Evolutionary conservation across 495 filamentous ascomycete genomes (phyloP).

Genomic region (Tuber calosporum): DNA sequence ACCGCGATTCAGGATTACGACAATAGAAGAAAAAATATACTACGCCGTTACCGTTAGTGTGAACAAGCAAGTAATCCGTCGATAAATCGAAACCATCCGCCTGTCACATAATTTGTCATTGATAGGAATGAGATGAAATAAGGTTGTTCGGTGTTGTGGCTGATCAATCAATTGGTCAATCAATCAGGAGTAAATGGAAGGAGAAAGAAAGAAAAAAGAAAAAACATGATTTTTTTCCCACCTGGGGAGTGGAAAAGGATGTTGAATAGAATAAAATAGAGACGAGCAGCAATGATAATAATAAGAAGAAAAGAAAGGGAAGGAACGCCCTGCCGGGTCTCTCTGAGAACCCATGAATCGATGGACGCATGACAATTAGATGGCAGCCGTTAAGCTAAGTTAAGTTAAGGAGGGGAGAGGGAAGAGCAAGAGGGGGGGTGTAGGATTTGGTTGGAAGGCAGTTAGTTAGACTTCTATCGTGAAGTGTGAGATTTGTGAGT

Average conservation of each 20-base stretch:
- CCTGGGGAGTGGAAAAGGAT: constrained; percentile 3
- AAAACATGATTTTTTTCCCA: background rate
- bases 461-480: constrained; percentile 54
- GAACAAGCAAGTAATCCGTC: background rate
- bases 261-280: background rate
- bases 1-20: constrained; percentile 3
- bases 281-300: background rate
- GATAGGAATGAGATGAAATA: background rate
- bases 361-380: background rate
- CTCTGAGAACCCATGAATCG: background rate
- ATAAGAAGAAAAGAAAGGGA: background rate
- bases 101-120: background rate
- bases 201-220: background rate
- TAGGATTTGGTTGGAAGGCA: background rate
- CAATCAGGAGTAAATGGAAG: background rate
- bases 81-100: background rate
- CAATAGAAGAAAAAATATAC: background rate
- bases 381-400: background rate
- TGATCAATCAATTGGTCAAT: background rate
- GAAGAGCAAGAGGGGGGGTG: background rate
- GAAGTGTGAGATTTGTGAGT: constrained; percentile 62
- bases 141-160: background rate
- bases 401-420: background rate
- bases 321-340: background rate
- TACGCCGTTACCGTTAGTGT: background rate